Conservation (phyloP, 305 asterid genomes). For the Fraxinus ornus region DNA sequence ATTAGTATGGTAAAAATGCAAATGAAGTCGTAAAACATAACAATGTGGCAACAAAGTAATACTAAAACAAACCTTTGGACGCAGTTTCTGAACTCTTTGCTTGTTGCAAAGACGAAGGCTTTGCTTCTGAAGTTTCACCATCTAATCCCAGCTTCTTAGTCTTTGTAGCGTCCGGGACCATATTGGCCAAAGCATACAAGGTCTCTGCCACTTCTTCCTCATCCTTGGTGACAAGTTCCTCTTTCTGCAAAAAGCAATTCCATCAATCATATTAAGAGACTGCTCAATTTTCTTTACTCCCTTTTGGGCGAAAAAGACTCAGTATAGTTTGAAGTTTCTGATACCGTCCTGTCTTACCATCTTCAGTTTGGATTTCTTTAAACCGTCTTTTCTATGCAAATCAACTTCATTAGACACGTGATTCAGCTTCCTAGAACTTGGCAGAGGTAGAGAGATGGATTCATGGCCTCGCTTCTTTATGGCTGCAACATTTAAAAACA, state of each 20-base stretch:
- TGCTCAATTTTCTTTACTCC: conserved; percentile 14
- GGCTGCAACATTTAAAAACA: conserved; percentile 37
- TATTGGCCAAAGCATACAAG: conserved; percentile 59
- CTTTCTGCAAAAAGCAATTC: conserved; percentile 33
- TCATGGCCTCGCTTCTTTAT: conserved; percentile 56
- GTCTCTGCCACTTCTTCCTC: conserved; percentile 91
- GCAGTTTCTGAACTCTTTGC: conserved; percentile 30
- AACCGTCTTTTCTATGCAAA: conserved; percentile 30
- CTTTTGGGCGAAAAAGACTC: background rate
- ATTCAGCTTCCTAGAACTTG: conserved; percentile 37
- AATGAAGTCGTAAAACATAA: conserved; percentile 4
- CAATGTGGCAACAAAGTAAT: conserved; percentile 5
- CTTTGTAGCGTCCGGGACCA: conserved; percentile 38
- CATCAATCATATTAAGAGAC: conserved; percentile 15
- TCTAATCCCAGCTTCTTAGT: conserved; percentile 19
- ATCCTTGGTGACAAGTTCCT: conserved; percentile 53
- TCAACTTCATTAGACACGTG: conserved; percentile 34
- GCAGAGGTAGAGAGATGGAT: conserved; percentile 34
- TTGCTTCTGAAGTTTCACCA: conserved; percentile 38
- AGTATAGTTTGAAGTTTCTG: conserved; percentile 9
- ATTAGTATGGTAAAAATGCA: conserved; percentile 16
- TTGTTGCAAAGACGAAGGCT: conserved; percentile 33
- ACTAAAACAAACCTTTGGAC: conserved; percentile 36
- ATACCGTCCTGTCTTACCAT: conserved; percentile 43
- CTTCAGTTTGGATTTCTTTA: conserved; percentile 49